A percentile compares a stretch with the other conserved stretches of the same genome.
Conservation (phyloP, 2,329 filamentous ascomycete species). For the Neonectria punicea region DNA sequence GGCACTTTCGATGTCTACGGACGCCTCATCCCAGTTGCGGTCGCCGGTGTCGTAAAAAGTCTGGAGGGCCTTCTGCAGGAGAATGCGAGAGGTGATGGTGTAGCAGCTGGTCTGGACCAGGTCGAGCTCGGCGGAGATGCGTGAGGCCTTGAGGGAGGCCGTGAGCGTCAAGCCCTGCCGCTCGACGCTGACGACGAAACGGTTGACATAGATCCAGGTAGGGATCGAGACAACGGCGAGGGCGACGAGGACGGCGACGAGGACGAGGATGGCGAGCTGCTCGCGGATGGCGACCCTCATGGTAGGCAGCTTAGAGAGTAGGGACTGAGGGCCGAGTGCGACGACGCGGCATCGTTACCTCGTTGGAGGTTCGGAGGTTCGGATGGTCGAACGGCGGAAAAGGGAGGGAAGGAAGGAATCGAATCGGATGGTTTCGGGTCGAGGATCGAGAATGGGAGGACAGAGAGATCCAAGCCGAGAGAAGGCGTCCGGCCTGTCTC, state of each 20-base stretch:
- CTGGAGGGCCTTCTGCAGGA: slow-evolving; percentile 65
- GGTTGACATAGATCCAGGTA: slow-evolving; percentile 70
- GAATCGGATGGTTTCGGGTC: neutral
- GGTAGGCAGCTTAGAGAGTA: slow-evolving; percentile 42
- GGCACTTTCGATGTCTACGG: slow-evolving; percentile 75
- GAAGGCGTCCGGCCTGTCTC: slow-evolving; percentile 7
- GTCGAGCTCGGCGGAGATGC: slow-evolving; percentile 81
- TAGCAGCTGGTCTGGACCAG: slow-evolving; percentile 80
- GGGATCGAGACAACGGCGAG: slow-evolving; percentile 84
- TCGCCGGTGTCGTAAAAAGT: slow-evolving; percentile 61
- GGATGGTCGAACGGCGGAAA: slow-evolving; percentile 8
- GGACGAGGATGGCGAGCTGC: slow-evolving; percentile 84
- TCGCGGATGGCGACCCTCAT: slow-evolving; percentile 91
- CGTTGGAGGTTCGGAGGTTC: slow-evolving; percentile 23
- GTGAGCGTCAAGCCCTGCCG: slow-evolving; percentile 76
- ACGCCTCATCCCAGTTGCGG: slow-evolving; percentile 69
- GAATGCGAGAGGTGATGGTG: slow-evolving; percentile 74
- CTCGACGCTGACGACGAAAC: slow-evolving; percentile 63
- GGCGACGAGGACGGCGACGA: slow-evolving; percentile 77
- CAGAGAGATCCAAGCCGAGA: neutral
- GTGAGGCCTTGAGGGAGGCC: slow-evolving; percentile 86
- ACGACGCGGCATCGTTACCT: slow-evolving; percentile 43
- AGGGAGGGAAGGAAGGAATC: neutral
- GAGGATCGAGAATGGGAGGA: neutral
- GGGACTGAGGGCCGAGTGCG: slow-evolving; percentile 30